phyloP scores from a whole-genome alignment of 352 stramenopile species.

The Pythium sukuiense region DNA sequence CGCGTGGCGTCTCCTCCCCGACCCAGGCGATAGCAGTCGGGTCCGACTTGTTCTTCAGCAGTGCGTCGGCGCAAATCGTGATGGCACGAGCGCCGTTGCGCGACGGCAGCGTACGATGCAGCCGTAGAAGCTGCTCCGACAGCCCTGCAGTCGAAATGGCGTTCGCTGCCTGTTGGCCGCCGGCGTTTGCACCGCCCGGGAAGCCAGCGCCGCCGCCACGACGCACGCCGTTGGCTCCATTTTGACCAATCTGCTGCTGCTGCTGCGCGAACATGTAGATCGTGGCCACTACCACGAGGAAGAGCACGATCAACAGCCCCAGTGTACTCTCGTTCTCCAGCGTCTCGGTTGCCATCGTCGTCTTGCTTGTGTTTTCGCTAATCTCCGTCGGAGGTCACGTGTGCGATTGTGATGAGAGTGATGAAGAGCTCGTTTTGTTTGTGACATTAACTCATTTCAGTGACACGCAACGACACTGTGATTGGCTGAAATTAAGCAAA shows the following conservation, averaged over 20 bases:
- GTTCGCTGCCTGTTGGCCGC: constrained; percentile 24
- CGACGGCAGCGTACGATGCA: constrained; percentile 61
- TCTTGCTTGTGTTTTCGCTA: neutral
- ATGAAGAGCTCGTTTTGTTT: constrained; percentile 2
- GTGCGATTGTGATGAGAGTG: constrained; percentile 13
- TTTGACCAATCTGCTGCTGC: constrained; percentile 33
- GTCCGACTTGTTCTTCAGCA: constrained; percentile 40
- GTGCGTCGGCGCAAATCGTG: constrained; percentile 61
- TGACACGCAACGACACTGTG: neutral
- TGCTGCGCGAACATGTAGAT: constrained; percentile 78
- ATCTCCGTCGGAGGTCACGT: neutral
- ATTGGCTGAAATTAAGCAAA: constrained; percentile 14
- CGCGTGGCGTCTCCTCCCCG: constrained; percentile 38
- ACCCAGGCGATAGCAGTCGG: constrained; percentile 40
- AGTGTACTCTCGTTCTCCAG: constrained; percentile 70
- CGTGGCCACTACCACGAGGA: constrained; percentile 69
- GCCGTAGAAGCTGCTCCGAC: constrained; percentile 48
- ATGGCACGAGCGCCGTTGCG: constrained; percentile 62
- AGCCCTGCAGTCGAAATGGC: constrained; percentile 41
- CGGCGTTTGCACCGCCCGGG: constrained; percentile 1
- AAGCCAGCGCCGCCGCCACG: constrained; percentile 5
- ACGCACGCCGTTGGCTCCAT: neutral
- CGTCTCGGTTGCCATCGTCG: constrained; percentile 38
- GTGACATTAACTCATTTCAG: constrained; percentile 11
- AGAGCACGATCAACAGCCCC: constrained; percentile 65